phyloP scores from a whole-genome alignment of 495 filamentous ascomycete genomes.

The Penicillium ucsense region DNA sequence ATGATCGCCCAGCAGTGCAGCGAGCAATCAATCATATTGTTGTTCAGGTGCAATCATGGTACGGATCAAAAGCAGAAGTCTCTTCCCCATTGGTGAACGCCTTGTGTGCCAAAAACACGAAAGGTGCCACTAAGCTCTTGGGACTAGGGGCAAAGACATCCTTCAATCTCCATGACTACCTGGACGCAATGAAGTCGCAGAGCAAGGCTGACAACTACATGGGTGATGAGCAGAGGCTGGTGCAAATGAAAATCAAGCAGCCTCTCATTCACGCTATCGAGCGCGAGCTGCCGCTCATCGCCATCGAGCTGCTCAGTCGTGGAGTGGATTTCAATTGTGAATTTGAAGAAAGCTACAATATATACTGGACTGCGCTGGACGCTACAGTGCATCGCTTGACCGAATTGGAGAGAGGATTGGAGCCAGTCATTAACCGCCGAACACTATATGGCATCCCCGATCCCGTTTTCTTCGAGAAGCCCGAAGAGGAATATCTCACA shows the following conservation, averaged over 20 bases:
- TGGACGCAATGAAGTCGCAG: slow-evolving; percentile 24
- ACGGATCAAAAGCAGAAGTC: slow-evolving; percentile 1
- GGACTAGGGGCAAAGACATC: slow-evolving; percentile 30
- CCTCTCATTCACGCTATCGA: slow-evolving; percentile 50
- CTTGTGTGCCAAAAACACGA: slow-evolving; percentile 23
- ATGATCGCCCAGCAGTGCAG: slow-evolving; percentile 50
- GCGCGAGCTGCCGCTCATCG: slow-evolving; percentile 39
- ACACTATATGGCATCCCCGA: not conserved
- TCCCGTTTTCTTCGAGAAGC: slow-evolving; percentile 16
- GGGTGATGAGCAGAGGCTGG: slow-evolving; percentile 26
- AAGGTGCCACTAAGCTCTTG: slow-evolving; percentile 34
- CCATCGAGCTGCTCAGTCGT: slow-evolving; percentile 44
- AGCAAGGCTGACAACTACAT: not conserved
- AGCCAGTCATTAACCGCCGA: not conserved
- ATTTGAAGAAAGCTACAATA: slow-evolving; percentile 13
- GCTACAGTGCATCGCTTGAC: slow-evolving; percentile 13
- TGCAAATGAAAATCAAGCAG: slow-evolving; percentile 35
- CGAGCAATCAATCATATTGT: slow-evolving; percentile 55
- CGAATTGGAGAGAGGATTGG: slow-evolving; percentile 22
- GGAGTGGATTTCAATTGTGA: slow-evolving; percentile 51
- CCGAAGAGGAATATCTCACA: slow-evolving; percentile 32
- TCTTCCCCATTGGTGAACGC: slow-evolving; percentile 37
- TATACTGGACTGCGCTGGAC: slow-evolving; percentile 2
- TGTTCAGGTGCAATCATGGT: slow-evolving; percentile 7
- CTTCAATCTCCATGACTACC: slow-evolving; percentile 29